phyloP scores from a whole-genome alignment of 1,284 basidiomycete species.

The Stygiomarasmius scandens region DNA sequence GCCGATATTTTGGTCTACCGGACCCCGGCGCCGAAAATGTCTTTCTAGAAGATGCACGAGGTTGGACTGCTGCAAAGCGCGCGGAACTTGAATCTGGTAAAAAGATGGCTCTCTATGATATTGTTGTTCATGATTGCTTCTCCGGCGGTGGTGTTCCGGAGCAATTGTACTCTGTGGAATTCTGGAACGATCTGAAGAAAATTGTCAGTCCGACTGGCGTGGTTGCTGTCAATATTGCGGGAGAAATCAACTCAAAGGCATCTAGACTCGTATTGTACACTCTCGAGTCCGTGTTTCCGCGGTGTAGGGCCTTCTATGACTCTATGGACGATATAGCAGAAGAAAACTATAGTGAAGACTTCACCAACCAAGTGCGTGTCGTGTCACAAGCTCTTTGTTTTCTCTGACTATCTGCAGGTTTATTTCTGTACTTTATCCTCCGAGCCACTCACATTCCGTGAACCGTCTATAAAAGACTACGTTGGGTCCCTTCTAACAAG shows the following conservation, averaged over 20 bases:
- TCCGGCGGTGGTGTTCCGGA: slow-evolving; percentile 86
- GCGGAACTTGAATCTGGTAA: slow-evolving; percentile 28
- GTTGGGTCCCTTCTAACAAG: slow-evolving; percentile 68
- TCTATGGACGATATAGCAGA: slow-evolving; percentile 42
- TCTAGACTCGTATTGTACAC: slow-evolving; percentile 73
- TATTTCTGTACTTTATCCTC: slow-evolving; percentile 75
- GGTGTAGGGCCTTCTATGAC: slow-evolving; percentile 84
- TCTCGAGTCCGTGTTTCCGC: slow-evolving; percentile 61
- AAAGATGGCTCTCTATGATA: slow-evolving; percentile 57
- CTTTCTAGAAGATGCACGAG: slow-evolving; percentile 76
- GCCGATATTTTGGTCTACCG: slow-evolving; percentile 76
- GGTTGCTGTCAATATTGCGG: slow-evolving; percentile 68
- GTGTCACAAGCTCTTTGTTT: not conserved
- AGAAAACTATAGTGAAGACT: slow-evolving; percentile 53
- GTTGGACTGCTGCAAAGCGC: slow-evolving; percentile 55
- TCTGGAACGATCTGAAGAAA: slow-evolving; percentile 73
- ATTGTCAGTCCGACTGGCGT: slow-evolving; percentile 75
- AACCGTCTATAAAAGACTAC: slow-evolving; percentile 55
- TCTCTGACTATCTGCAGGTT: slow-evolving; percentile 48
- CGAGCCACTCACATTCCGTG: slow-evolving; percentile 66
- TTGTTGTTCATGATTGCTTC: slow-evolving; percentile 90
- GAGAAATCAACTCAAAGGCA: slow-evolving; percentile 62
- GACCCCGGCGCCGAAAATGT: slow-evolving; percentile 58
- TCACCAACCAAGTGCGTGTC: slow-evolving; percentile 73
- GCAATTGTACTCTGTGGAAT: slow-evolving; percentile 80